Evolutionary conservation across 306 rosid species (phyloP).

Genomic region (Rosa persica): DNA sequence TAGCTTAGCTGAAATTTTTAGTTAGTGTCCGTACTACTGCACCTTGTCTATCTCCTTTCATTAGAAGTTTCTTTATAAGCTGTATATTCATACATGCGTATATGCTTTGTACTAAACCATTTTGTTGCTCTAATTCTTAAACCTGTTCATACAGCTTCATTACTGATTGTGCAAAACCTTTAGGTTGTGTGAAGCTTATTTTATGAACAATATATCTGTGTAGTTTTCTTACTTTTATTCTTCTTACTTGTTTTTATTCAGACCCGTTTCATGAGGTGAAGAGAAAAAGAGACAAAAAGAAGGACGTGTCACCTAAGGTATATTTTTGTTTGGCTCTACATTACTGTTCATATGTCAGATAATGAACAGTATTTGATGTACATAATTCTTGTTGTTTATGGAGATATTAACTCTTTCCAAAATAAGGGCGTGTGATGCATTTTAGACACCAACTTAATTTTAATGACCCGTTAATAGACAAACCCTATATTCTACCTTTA

Average conservation of each 20-base stretch:
- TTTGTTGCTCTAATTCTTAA: background rate
- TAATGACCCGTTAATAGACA: background rate
- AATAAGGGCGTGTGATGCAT: background rate
- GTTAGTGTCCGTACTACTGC: background rate
- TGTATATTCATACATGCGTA: background rate
- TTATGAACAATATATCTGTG: background rate
- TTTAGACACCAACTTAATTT: background rate
- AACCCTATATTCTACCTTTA: background rate
- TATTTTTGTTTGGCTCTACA: background rate
- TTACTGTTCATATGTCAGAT: background rate
- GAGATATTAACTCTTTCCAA: background rate
- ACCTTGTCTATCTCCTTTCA: background rate
- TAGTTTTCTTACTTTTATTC: background rate
- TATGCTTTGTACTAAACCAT: background rate
- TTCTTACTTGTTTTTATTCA: slow-evolving; percentile 28
- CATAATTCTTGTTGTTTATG: background rate
- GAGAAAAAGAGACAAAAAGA: slow-evolving; percentile 89
- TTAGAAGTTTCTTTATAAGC: background rate
- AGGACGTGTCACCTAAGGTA: slow-evolving; percentile 54
- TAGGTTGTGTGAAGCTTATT: background rate
- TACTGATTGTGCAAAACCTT: background rate
- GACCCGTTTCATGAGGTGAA: slow-evolving; percentile 94
- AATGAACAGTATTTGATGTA: background rate
- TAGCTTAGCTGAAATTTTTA: background rate
- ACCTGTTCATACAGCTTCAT: background rate